Base-by-base conservation (phyloP, 2,329 filamentous ascomycete species). In the Ophiosphaerella korrae region DNA sequence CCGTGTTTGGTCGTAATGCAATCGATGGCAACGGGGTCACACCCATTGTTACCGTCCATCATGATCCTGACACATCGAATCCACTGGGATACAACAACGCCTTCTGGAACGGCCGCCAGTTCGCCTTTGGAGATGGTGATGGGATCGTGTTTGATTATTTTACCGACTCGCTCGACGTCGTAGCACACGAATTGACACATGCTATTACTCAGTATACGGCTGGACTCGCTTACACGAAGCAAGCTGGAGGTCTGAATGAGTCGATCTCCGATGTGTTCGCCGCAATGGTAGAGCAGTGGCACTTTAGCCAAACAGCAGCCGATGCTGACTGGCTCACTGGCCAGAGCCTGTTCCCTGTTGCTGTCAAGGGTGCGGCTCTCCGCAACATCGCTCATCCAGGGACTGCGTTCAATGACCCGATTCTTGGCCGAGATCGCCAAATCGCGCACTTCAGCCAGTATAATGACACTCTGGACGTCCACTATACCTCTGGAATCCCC, bases 171-270 rank as follows among this genome's bases (percentile, higher is more conserved):
- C 70, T 83, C 26, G 82, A 84, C 55, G 80, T 84, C 45, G 83
- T 84, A 48, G 82, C 79, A 2, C 82, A 84, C 55, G 82, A 84
- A 57, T 69, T 84, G 16, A 83, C 80, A 33, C 82, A 84, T 58
- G 82, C 80, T 24, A 74, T 85, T 16, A 81, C 78, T 0, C 76
- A 83, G 56, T 72, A 80, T 61, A 80, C 78, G 2, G 76, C 75
- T 9, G 76, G 77, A 1, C 75, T 85, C 7, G 69, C 78, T 43
- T 84, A 84, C 60, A 57, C 67, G n/a, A 77, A 74, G 33, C 78
- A 84, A 63, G 70, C 78, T 12, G 82, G 82, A 14, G 82, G 82
- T 12, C 71, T 85, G 34, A 84, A 84, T 52, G 82, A 85, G 66
- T 80, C 82, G 55, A 58, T 84, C 29, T 80, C 82, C 0, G 82